Base-by-base conservation (phyloP, 176 grass and related monocot genomes). In the Aegilops sharonensis region DNA sequence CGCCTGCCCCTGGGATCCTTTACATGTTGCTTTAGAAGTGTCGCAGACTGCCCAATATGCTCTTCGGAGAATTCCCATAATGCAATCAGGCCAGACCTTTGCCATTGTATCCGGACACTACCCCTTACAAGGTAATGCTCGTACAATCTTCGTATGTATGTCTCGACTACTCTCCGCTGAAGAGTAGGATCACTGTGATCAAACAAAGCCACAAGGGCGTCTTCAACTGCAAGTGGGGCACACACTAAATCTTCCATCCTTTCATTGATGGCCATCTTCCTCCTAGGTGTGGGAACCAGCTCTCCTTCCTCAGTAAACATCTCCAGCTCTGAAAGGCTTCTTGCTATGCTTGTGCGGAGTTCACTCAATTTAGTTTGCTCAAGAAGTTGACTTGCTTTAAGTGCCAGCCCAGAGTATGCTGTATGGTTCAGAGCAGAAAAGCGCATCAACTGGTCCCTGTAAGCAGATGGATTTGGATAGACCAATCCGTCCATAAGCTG, bases 221-320 rank as follows among this genome's bases (percentile, higher is more conserved):
- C 97, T 91, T 99, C 97, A 68, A 96, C 97, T 80, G 94, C 94
- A 85, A 94, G 81, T 43, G 97, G 94, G 77, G 94, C 92, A 66
- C 88, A 86, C 21, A 96, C 97, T 27, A 99, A 90, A 88, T 99
- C 97, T 85, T 99, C 94, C 90, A 99, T 99, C 67, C 97, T 92
- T 83, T 99, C 97, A 87, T 99, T 91, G 63, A 99, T 99, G 24
- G 97, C 97, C 78, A 91, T 99, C 81, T 96, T 99, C 74, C 97
- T 95, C 89, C 97, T 96, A 42, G 97, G 97, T 64, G 97, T 99
- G 70, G 97, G 96, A 35, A 99, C 69, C 45, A 80, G 83, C 87
- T 96, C 94, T 54, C 97, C 97, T 94, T 99, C 97, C 85, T 99
- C 94, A 24, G 97, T 99, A 89, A 99, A 99, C 97, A 99, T 99